Conservation (phyloP, 2,329 filamentous ascomycete genomes). For the Curvularia lunata region DNA sequence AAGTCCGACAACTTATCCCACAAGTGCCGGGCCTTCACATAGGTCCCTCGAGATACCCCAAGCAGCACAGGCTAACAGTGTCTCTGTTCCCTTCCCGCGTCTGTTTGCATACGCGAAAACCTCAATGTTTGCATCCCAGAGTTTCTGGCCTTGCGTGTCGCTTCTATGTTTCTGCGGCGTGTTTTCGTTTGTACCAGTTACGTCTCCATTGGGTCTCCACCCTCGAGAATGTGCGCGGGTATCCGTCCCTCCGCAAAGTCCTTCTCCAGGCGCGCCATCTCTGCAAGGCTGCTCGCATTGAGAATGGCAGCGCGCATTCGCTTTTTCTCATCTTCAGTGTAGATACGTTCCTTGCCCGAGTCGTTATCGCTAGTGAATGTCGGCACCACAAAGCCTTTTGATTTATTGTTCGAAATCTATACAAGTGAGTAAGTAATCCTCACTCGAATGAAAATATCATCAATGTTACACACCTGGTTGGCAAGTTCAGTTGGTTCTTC, state of each 20-base stretch:
- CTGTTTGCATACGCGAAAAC: background rate
- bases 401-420: constrained; percentile 81
- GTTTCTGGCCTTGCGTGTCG: background rate
- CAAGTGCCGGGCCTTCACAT: background rate
- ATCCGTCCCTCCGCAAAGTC: constrained; percentile 88
- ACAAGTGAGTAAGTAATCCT: constrained; percentile 35
- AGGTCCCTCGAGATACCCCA: too few relatives aligned
- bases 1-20: background rate
- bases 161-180: background rate
- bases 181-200: constrained; percentile 10
- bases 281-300: constrained; percentile 85
- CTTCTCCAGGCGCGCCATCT: constrained; percentile 90
- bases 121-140: background rate
- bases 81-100: background rate
- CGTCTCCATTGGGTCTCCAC: constrained; percentile 39
- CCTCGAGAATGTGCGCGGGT: constrained; percentile 57
- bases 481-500: constrained; percentile 82
- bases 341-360: constrained; percentile 66
- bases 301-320: constrained; percentile 84
- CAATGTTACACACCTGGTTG: constrained; percentile 24
- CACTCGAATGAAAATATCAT: background rate
- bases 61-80: background rate
- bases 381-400: constrained; percentile 71
- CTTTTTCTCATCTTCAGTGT: constrained; percentile 86
- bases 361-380: constrained; percentile 47